Evolutionary conservation across 2,329 filamentous ascomycete genomes (phyloP), one percentile per base, ranked within the genome.

Genomic region (Talaromyces atroroseus): DNA sequence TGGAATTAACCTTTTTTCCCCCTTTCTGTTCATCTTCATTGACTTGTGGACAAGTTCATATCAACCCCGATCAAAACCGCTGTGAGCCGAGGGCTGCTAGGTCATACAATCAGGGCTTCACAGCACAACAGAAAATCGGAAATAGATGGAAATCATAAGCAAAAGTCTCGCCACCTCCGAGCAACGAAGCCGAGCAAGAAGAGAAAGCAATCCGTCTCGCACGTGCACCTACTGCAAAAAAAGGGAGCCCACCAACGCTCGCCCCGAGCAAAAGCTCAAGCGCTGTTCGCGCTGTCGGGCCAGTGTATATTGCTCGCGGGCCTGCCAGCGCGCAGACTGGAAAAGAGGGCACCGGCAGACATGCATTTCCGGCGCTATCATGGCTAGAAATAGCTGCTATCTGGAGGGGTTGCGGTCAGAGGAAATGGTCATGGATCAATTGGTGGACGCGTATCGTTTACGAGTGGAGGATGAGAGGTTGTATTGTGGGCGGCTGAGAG

Each of bases 251-350:
- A 14, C 23, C 6, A 54, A 52, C 5, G 32, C 57, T 1, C 34
- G 40, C 8, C 8, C 56, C 34, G 48, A 52, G 29, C 58, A 58
- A 23, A 57, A 46, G 18, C 53, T 62, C 5, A 61, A 62, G 59
- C 60, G 66, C 47, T 81, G 79, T 64, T 72, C 74, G 16, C 78
- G 76, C 60, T 81, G 79, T 71, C 69, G 68, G 18, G 60, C 59
- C 0, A 71, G 71, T 0, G 66, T 63, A 24, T 82, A 82, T 66
- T 83, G 80, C 71, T 78, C 76, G 44, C 70, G 71, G 32, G 72
- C 75, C 44, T 67, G 65, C 52, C 65, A 67, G 54, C 65, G 64
- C 50, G 60, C 58, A 24, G 59, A 67, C 44, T 67, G 65, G 65
- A 60, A 59, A 32, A 57, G 42, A 12, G 61, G 59, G 23, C 65